phyloP scores from a whole-genome alignment of 305 asterid species.

The Plantago coronopus region DNA sequence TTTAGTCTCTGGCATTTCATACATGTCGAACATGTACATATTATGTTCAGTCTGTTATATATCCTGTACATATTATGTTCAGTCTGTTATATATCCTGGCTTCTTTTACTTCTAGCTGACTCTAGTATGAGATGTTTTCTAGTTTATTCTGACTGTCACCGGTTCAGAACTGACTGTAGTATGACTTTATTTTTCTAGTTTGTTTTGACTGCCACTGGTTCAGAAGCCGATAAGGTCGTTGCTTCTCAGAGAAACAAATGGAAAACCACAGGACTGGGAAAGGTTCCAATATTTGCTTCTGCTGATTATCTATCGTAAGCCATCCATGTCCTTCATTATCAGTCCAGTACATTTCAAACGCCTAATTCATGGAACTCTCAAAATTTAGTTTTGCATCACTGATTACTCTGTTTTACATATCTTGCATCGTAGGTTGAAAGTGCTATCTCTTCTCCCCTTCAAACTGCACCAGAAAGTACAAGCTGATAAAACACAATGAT shows the following conservation, averaged over 20 bases:
- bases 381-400: background rate
- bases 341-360: background rate
- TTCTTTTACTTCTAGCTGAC: background rate
- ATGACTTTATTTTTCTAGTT: slow-evolving; percentile 38
- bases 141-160: too few relatives aligned
- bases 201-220: slow-evolving; percentile 88
- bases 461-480: slow-evolving; percentile 29
- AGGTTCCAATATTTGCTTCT: slow-evolving; percentile 70
- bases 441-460: slow-evolving; percentile 44
- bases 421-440: slow-evolving; percentile 41
- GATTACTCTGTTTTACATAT: slow-evolving; percentile 2
- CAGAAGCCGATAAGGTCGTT: slow-evolving; percentile 73
- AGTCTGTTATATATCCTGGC: background rate
- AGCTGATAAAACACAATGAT: slow-evolving; percentile 33
- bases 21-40: background rate
- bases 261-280: slow-evolving; percentile 74
- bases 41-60: background rate
- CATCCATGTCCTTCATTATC: slow-evolving; percentile 1
- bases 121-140: too few relatives aligned
- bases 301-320: slow-evolving; percentile 86
- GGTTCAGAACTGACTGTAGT: too few relatives aligned
- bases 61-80: background rate
- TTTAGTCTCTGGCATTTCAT: too few relatives aligned
- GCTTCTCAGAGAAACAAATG: slow-evolving; percentile 69
- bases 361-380: background rate